Evolutionary conservation across 192 early-diverging fungal species (phyloP).

Genomic region (Coemansia sp.): DNA sequence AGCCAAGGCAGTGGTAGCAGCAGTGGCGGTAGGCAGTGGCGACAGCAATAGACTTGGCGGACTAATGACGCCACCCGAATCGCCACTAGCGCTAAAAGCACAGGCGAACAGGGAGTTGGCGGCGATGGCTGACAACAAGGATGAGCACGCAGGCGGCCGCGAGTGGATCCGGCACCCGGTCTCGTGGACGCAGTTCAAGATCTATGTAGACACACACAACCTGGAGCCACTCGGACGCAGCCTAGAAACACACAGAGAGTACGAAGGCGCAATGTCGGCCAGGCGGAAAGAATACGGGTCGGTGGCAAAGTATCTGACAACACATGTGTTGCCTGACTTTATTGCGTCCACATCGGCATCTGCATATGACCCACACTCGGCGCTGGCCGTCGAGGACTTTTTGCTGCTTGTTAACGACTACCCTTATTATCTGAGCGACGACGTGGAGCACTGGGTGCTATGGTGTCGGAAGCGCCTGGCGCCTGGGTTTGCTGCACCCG

Average conservation of each 20-base stretch:
- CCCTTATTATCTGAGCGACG: conserved; percentile 28
- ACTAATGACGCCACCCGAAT: conserved; percentile 40
- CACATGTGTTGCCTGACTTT: conserved; percentile 27
- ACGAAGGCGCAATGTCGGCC: conserved; percentile 15
- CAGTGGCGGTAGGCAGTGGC: conserved; percentile 1
- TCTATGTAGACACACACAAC: conserved; percentile 21
- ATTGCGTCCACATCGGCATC: background rate
- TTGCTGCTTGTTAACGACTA: conserved; percentile 38
- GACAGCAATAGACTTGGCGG: background rate
- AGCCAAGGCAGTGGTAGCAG: background rate
- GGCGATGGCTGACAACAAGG: background rate
- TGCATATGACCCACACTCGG: conserved; percentile 6
- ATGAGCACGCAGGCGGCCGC: conserved; percentile 6
- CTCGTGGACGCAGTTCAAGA: conserved; percentile 28
- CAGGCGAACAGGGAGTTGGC: background rate
- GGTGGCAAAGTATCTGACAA: conserved; percentile 29
- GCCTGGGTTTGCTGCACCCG: conserved; percentile 26
- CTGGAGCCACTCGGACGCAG: conserved; percentile 44
- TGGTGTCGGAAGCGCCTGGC: conserved; percentile 37
- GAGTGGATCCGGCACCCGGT: conserved; percentile 13
- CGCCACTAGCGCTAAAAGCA: conserved; percentile 16
- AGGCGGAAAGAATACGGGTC: conserved; percentile 20
- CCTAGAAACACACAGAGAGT: conserved; percentile 17
- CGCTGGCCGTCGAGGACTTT: conserved; percentile 15
- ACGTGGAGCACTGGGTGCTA: conserved; percentile 50